A percentile compares a stretch with the other conserved stretches of the same genome.
These are phyloP conservation scores for Candida saitoana DNA, from an alignment of 805 yeast genomes.

Conservation along the genomic window DNA sequence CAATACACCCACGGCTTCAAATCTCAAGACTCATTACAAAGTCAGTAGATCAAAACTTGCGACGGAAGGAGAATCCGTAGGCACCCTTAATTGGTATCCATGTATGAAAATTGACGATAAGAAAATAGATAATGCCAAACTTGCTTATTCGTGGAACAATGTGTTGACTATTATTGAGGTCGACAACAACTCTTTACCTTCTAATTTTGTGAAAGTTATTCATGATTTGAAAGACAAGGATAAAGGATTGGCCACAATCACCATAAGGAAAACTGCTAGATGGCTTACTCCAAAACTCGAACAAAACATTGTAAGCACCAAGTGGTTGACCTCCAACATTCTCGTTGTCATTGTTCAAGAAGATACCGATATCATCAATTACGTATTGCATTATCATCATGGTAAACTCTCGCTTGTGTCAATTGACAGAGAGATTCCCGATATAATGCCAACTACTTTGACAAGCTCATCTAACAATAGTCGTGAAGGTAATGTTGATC, in stretches of 20 bases:
- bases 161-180: conserved; percentile 54
- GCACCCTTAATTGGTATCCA: conserved; percentile 56
- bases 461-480: conserved; percentile 5
- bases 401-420: conserved; percentile 1
- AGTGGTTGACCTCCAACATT: conserved; percentile 46
- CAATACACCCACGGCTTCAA: conserved; percentile 21
- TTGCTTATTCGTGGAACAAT: conserved; percentile 72
- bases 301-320: conserved; percentile 42
- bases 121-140: conserved; percentile 29
- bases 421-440: conserved; percentile 2
- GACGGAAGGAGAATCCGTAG: background rate
- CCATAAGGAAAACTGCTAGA: conserved; percentile 20
- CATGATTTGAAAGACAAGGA: conserved; percentile 36
- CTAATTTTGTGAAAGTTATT: conserved; percentile 21
- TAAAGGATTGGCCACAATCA: conserved; percentile 27
- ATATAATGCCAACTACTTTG: conserved; percentile 1
- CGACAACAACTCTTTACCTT: conserved; percentile 30
- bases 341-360: conserved; percentile 20
- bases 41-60: conserved; percentile 43
- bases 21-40: conserved; percentile 48
- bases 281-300: conserved; percentile 24
- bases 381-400: background rate
- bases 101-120: conserved; percentile 24
- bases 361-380: background rate
- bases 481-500: background rate